Evolutionary conservation across 2,329 filamentous ascomycete species (phyloP), one percentile per base, ranked within the genome.

Genomic region (Magnaporthales sp.): DNA sequence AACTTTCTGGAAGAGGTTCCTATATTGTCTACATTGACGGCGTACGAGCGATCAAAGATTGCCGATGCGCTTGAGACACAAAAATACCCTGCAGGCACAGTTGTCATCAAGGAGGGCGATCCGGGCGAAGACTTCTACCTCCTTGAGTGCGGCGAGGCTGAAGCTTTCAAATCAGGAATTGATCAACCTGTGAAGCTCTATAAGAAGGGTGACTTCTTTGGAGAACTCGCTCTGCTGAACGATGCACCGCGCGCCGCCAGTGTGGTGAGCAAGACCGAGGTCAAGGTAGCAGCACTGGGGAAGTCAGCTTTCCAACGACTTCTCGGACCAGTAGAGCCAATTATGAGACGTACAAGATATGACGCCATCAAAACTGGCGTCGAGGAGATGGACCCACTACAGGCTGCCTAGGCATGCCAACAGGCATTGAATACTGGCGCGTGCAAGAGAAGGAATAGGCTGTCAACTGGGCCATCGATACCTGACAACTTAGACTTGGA

Each of bases 11-110:
- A 96, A 76, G 93, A 97, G 75, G 95, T 98, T 2, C 92, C 92
- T 0, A 84, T 98, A 31, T 86, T 99, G 29, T 85, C 89, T 2
- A 89, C 87, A 26, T 84, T 99, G 67, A 96, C 93, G 61, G 85
- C 91, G 0, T 98, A 98, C 77, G 95, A 99, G 80, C 89, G 95
- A 67, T 92, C 92, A 74, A 99, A 99, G 83, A 97, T 99, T 76
- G 94, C 95, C 68, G 95, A 98, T 78, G 94, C 95, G 1, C 83
- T 99, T 67, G 93, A 98, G 77, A 95, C 93, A 10, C 88, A 90
- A 76, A 97, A 96, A 74, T 96, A 90, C 76, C 84, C 90, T 0
- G 80, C 89, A 8, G 92, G 91, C 26, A 86, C 89, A n/a, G 85
- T 86, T 65, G 96, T 99, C 75, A 98, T 99, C 78, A 84, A 83